Percentiles rank a stretch among this genome's conserved stretches.
Evolutionary conservation across 2,329 filamentous ascomycete genomes (phyloP).

Genomic region (Corinectria fuckeliana): DNA sequence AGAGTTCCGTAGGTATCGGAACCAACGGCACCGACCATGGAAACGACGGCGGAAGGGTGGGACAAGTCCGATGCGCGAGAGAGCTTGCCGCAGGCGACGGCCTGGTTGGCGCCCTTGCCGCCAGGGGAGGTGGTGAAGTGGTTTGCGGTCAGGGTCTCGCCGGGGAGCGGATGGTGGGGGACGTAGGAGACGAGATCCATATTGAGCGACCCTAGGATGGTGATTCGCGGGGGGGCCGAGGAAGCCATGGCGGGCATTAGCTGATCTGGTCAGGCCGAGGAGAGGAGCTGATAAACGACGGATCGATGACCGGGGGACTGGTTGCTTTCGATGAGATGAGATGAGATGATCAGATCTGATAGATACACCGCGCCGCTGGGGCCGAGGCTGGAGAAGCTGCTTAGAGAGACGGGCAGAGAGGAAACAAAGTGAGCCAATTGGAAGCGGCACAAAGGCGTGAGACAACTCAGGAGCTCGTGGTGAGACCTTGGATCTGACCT

Average conservation of each 20-base stretch:
- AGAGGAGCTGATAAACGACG: not conserved
- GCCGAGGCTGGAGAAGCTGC: not conserved
- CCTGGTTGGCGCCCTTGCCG: constrained; percentile 96
- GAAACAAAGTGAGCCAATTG: not conserved
- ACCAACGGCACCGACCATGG: constrained; percentile 79
- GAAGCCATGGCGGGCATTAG: constrained; percentile 27
- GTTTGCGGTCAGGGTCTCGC: constrained; percentile 84
- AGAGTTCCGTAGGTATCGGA: constrained; percentile 68
- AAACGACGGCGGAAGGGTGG: constrained; percentile 54
- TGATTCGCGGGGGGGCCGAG: constrained; percentile 59
- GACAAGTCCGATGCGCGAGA: constrained; percentile 59
- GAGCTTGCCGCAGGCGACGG: constrained; percentile 84
- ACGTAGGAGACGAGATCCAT: constrained; percentile 92
- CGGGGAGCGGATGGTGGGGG: constrained; percentile 79
- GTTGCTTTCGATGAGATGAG: not conserved
- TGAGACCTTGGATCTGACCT: not conserved
- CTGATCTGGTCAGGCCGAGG: too few species aligned
- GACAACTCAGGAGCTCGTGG: not conserved
- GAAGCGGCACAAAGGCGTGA: not conserved
- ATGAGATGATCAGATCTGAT: not conserved
- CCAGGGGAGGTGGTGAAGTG: constrained; percentile 83
- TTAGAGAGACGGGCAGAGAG: not conserved
- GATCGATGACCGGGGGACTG: not conserved
- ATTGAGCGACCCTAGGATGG: constrained; percentile 91
- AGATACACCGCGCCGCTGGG: not conserved